Evolutionary conservation across 1,284 basidiomycete genomes (phyloP).

Genomic region (Amylostereum chailletii): DNA sequence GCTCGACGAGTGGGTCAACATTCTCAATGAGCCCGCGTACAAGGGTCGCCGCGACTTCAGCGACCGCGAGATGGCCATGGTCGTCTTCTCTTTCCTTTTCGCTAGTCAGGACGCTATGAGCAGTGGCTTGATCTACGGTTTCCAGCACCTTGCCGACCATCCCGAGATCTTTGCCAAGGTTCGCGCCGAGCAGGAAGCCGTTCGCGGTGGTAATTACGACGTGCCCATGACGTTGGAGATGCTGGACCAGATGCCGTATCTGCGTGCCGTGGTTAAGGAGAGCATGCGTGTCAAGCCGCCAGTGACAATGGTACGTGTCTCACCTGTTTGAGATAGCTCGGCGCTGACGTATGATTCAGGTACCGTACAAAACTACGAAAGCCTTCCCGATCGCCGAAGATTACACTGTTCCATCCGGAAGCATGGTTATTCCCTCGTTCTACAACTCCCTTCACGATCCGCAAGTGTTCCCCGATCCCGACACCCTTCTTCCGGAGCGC

Average conservation of each 20-base stretch:
- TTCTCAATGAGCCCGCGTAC: constrained; percentile 62
- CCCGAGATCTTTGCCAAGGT: constrained; percentile 88
- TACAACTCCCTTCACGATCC: constrained; percentile 92
- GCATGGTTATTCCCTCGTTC: constrained; percentile 97
- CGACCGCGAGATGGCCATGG: constrained; percentile 94
- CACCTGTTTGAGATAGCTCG: background rate
- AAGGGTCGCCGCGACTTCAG: constrained; percentile 85
- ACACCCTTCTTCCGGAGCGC: constrained; percentile 80
- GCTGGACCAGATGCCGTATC: constrained; percentile 90
- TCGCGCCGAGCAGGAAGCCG: constrained; percentile 82
- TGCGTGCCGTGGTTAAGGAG: constrained; percentile 90
- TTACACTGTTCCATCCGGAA: constrained; percentile 87
- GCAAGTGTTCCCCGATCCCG: constrained; percentile 82
- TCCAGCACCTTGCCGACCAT: constrained; percentile 93
- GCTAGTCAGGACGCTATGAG: constrained; percentile 99
- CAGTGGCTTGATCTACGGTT: constrained; percentile 85
- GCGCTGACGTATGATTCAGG: constrained; percentile 33
- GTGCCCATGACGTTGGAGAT: constrained; percentile 83
- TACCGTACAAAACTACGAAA: constrained; percentile 88
- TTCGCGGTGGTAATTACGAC: constrained; percentile 75
- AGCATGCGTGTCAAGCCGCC: constrained; percentile 86
- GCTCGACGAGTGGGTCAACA: constrained; percentile 87
- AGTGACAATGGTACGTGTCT: constrained; percentile 72
- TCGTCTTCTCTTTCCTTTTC: constrained; percentile 93
- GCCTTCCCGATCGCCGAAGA: constrained; percentile 85